Conservation (phyloP, 345 rosid species). For the Populus pruinosa region DNA sequence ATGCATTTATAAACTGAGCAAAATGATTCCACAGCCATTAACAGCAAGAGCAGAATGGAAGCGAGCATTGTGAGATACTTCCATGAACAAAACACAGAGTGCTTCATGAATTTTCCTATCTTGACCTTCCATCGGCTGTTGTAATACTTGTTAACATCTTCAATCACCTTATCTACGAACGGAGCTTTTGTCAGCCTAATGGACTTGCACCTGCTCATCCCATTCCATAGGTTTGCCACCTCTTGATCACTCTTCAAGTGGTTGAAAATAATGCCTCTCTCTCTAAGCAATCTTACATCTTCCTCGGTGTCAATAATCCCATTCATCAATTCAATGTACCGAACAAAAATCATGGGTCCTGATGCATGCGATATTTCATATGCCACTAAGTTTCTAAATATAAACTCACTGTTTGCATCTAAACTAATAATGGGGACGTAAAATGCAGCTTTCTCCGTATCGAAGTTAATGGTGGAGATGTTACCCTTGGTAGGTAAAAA, state of each 20-base stretch:
- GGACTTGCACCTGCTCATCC: constrained; percentile 56
- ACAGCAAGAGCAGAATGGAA: constrained; percentile 42
- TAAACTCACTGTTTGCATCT: constrained; percentile 54
- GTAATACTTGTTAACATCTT: constrained; percentile 63
- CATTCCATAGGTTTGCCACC: constrained; percentile 77
- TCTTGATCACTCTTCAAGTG: constrained; percentile 61
- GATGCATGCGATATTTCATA: constrained; percentile 57
- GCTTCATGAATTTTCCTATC: constrained; percentile 34
- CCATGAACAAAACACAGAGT: constrained; percentile 63
- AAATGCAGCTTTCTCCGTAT: constrained; percentile 32
- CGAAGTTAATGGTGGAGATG: constrained; percentile 43
- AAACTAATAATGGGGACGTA: constrained; percentile 54
- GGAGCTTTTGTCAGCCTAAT: constrained; percentile 60
- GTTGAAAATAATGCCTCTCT: constrained; percentile 56
- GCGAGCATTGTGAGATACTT: constrained; percentile 46
- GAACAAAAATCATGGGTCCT: constrained; percentile 59
- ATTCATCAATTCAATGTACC: constrained; percentile 72
- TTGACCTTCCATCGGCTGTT: constrained; percentile 55
- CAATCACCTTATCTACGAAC: constrained; percentile 58
- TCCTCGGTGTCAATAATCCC: constrained; percentile 68
- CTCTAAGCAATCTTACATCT: constrained; percentile 66
- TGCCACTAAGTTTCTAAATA: constrained; percentile 68
- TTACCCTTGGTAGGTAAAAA: constrained; percentile 43
- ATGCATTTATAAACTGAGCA: constrained; percentile 34
- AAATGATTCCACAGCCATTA: constrained; percentile 47